Conservation (phyloP, 495 filamentous ascomycete genomes). For the Xylaria telfairii region DNA sequence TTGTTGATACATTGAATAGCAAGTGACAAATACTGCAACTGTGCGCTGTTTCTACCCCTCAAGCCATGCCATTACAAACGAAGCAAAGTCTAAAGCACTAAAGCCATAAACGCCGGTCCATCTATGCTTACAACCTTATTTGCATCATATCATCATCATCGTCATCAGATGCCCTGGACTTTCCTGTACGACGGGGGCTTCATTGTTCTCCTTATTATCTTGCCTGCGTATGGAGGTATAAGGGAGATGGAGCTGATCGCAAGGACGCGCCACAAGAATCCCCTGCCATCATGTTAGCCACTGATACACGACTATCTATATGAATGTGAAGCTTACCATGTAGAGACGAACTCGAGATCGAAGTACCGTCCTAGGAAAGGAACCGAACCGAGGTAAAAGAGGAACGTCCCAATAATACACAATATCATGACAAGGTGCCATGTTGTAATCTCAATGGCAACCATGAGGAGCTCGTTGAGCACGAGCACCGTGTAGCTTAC, state of each 20-base stretch:
- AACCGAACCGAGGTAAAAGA: conserved; percentile 79
- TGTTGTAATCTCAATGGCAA: conserved; percentile 92
- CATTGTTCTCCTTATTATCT: conserved; percentile 80
- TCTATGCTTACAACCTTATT: conserved; percentile 10
- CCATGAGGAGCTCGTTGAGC: conserved; percentile 96
- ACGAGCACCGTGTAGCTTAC: conserved; percentile 92
- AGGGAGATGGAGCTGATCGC: conserved; percentile 80
- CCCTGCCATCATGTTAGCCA: conserved; percentile 52
- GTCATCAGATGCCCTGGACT: conserved; percentile 70
- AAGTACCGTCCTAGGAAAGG: conserved; percentile 92
- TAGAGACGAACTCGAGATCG: conserved; percentile 81
- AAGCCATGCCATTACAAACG: not conserved
- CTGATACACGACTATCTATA: not conserved
- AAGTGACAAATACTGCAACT: not conserved
- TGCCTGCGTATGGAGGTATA: conserved; percentile 85
- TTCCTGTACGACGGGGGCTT: conserved; percentile 96
- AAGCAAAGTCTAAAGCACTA: conserved; percentile 7
- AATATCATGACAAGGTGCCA: conserved; percentile 97
- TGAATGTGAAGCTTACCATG: conserved; percentile 49
- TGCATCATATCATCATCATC: not conserved
- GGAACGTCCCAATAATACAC: conserved; percentile 77
- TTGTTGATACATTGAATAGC: not conserved
- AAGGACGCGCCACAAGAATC: conserved; percentile 86
- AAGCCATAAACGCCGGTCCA: conserved; percentile 31
- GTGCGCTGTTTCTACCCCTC: not conserved